These are phyloP conservation scores for Liquidambar formosana DNA, from an alignment of 164 flowering plant species.

Conservation along the genomic window DNA sequence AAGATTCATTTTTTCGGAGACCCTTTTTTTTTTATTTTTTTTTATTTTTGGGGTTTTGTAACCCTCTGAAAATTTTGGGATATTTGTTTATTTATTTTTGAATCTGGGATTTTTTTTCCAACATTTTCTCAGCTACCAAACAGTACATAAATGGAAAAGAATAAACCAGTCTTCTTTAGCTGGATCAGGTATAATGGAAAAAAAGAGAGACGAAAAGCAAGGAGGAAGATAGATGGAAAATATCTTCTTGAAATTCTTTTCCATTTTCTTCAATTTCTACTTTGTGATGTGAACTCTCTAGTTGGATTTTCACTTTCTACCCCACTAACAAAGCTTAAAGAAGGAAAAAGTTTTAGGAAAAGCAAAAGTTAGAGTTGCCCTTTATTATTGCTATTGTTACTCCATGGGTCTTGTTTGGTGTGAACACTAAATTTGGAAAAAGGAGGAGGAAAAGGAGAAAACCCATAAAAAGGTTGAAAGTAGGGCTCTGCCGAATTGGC, in stretches of 20 bases:
- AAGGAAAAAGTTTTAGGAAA: conserved; percentile 9
- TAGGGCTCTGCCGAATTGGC: too few species aligned
- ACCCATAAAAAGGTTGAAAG: neutral
- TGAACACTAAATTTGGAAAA: neutral
- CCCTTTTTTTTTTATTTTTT: too few species aligned
- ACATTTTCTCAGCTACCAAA: conserved; percentile 10
- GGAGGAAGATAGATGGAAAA: neutral
- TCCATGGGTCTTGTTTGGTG: conserved; percentile 1
- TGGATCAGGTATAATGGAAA: conserved; percentile 19
- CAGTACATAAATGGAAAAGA: conserved; percentile 11
- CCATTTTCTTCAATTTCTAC: conserved; percentile 9
- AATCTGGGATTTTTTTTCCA: conserved; percentile 1
- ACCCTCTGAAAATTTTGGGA: neutral
- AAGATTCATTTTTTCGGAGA: too few species aligned
- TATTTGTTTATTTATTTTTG: neutral
- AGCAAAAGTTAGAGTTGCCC: neutral
- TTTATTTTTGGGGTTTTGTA: too few species aligned
- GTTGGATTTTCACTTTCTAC: conserved; percentile 18
- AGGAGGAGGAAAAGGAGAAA: neutral
- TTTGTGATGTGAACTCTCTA: conserved; percentile 13
- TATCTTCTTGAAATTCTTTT: too few species aligned
- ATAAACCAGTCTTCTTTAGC: conserved; percentile 8
- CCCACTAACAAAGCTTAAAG: conserved; percentile 18
- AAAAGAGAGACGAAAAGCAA: conserved; percentile 6
- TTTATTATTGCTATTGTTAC: neutral